These are phyloP conservation scores for Colletotrichum lini DNA, from an alignment of 2,329 filamentous ascomycete species.

Conservation along the genomic window DNA sequence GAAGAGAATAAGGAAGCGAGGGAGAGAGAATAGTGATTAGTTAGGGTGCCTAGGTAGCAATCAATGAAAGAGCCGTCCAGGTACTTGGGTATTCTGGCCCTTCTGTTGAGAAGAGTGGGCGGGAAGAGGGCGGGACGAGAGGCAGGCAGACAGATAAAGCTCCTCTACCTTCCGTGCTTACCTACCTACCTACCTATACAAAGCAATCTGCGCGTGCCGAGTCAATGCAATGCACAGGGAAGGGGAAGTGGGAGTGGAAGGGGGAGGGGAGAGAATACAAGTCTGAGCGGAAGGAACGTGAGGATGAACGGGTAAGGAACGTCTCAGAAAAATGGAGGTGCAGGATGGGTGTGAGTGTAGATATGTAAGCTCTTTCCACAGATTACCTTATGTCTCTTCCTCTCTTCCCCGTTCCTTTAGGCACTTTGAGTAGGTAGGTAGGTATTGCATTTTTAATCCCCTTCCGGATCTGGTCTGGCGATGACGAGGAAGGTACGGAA, in stretches of 20 bases:
- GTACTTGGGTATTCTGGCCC: not conserved
- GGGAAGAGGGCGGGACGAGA: not conserved
- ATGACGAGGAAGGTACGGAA: not conserved
- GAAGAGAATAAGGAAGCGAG: not conserved
- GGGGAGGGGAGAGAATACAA: too few species aligned
- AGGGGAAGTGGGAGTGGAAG: not conserved
- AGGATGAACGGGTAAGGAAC: slow-evolving; percentile 8
- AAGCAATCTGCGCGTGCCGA: slow-evolving; percentile 5
- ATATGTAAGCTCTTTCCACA: not conserved
- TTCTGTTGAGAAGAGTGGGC: not conserved
- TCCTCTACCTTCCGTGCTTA: too few species aligned
- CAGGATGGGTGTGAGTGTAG: not conserved
- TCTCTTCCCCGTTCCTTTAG: not conserved
- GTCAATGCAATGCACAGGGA: slow-evolving; percentile 22
- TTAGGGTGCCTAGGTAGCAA: too few species aligned
- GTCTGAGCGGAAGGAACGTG: slow-evolving; percentile 37
- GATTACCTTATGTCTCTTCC: not conserved
- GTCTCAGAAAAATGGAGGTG: slow-evolving; percentile 7
- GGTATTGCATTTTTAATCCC: too few species aligned
- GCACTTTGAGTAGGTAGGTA: too few species aligned
- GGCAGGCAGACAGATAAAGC: not conserved
- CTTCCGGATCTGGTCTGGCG: not conserved
- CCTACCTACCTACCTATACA: too few species aligned
- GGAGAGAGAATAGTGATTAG: not conserved
- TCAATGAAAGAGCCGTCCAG: not conserved